Evolutionary conservation across 2,329 filamentous ascomycete genomes (phyloP), one percentile per base, ranked within the genome.

Genomic region (Alternaria metachromatica): DNA sequence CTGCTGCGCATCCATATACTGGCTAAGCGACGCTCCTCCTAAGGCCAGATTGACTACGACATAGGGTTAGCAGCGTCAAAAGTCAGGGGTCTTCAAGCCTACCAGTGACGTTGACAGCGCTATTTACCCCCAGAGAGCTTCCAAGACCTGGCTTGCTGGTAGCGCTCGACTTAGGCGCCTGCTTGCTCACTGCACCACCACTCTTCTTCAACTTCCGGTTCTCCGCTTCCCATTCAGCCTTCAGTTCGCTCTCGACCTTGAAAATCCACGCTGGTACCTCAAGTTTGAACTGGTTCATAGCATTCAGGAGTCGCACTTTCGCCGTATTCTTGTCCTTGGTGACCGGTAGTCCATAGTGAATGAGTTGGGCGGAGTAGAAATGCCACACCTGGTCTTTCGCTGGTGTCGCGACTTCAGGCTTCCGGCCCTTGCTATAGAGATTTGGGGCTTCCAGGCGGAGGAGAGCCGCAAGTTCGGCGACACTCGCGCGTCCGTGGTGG

Each of bases 291-390:
- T 76, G 76, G 37, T 84, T 86, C 62, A 89, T 72, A 8, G 87
- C 87, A 65, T 88, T 85, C n/a, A 86, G 82, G 15, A 91, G 77
- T 3, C 88, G 80, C 79, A 88, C 84, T 60, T 87, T 87, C 10
- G 88, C 87, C 0, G 84, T 83, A 21, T 86, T 83, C 76, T 90
- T 90, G 48, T 83, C 82, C 70, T 87, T 88, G 18, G 86, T 87
- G 0, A 83, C 82, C 7, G 80, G 81, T 0, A 90, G 80, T 1
- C 87, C 88, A 76, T 90, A 90, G 76, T 90, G 88, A 5, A 88
- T 76, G 11, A 90, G 82, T 65, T 90, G 87, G 0, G 88, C 87
- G 65, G 88, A 84, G 62, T 88, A 90, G 85, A 85, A 90, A 66
- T 89, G 87, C 1, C 82, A 87, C 1, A 87, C 84, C 46, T 83